Conservation (phyloP, 2,329 filamentous ascomycete species). For the Aotearoamyces nothofagi region DNA sequence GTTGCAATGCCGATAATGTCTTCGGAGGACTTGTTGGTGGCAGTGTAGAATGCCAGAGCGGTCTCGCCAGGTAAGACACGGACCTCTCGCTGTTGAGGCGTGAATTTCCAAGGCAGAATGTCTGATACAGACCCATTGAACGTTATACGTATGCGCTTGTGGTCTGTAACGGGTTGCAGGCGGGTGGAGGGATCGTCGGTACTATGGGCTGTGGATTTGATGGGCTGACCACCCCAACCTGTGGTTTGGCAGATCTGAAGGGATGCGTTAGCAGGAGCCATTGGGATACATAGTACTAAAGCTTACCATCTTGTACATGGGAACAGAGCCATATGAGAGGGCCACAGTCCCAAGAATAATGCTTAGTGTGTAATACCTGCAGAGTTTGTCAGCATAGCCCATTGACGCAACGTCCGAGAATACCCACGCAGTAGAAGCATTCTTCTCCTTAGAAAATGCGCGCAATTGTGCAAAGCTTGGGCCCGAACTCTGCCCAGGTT, state of each 20-base stretch:
- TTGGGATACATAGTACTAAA: too few species aligned
- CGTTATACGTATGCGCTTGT: conserved; percentile 80
- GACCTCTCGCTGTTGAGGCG: conserved; percentile 91
- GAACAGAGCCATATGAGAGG: conserved; percentile 70
- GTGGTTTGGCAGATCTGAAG: conserved; percentile 65
- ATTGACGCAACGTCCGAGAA: neutral
- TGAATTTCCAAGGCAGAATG: conserved; percentile 93
- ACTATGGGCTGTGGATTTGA: conserved; percentile 61
- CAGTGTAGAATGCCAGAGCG: conserved; percentile 92
- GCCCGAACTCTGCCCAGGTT: conserved; percentile 16
- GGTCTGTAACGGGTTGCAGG: conserved; percentile 64
- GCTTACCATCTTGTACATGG: conserved; percentile 71
- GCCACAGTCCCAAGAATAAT: conserved; percentile 68
- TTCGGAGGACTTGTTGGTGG: conserved; percentile 74
- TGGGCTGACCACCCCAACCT: conserved; percentile 84
- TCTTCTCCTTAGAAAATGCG: conserved; percentile 50
- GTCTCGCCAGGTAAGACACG: conserved; percentile 92
- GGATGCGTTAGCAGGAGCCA: conserved; percentile 6
- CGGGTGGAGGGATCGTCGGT: conserved; percentile 55
- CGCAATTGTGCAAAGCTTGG: conserved; percentile 45
- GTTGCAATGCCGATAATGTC: conserved; percentile 98
- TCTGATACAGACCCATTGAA: conserved; percentile 95
- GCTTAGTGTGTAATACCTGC: conserved; percentile 59
- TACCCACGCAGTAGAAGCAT: conserved; percentile 46
- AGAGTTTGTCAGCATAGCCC: neutral